Conservation (phyloP, 805 yeast species). For the Tetrapisispora namnaoensis region DNA sequence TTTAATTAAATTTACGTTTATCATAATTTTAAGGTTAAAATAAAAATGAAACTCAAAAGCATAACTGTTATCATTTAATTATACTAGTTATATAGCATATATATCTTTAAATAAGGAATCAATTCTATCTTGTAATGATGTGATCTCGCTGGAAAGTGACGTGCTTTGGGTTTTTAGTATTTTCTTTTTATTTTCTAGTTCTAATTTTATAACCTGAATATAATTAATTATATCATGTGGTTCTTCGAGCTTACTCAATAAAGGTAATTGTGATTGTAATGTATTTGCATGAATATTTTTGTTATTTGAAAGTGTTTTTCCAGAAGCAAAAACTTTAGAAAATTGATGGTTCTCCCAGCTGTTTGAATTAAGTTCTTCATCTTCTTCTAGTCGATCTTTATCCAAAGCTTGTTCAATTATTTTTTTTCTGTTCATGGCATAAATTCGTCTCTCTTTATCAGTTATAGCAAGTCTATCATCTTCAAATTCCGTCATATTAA, state of each 20-base stretch:
- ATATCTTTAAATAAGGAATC: not conserved
- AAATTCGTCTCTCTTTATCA: slow-evolving; percentile 8
- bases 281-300: not conserved
- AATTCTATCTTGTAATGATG: not conserved
- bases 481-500: slow-evolving; percentile 12
- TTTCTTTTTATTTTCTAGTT: not conserved
- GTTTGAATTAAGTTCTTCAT: slow-evolving; percentile 6
- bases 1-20: not conserved
- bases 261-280: not conserved
- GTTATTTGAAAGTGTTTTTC: too few species aligned
- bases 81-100: not conserved
- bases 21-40: too few species aligned
- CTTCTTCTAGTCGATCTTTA: slow-evolving; percentile 1
- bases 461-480: slow-evolving; percentile 23
- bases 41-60: too few species aligned
- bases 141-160: not conserved
- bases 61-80: not conserved
- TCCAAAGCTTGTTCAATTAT: slow-evolving; percentile 17
- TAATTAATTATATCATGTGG: not conserved
- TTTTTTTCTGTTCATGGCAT: slow-evolving; percentile 7
- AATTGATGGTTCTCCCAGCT: not conserved
- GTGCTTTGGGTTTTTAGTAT: not conserved
- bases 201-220: not conserved
- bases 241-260: not conserved
- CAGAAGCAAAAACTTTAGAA: not conserved